Evolutionary conservation across 1,284 basidiomycete genomes (phyloP).

Genomic region (Neotropicomus parvogracilis): DNA sequence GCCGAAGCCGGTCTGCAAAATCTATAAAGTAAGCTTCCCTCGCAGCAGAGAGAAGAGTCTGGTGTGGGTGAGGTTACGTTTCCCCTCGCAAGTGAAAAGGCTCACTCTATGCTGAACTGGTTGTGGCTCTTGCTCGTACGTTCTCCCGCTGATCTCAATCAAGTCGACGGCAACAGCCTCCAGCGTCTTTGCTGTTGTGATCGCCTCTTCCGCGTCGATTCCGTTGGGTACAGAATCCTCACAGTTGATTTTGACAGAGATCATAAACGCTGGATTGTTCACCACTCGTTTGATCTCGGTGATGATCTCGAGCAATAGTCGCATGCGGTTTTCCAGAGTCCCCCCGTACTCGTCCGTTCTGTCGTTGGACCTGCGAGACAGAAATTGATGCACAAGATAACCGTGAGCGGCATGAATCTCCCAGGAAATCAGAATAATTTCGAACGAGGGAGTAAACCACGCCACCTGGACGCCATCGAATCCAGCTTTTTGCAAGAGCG

Average conservation of each 20-base stretch:
- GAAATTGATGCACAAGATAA: slow-evolving; percentile 40
- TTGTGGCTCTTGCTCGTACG: slow-evolving; percentile 37
- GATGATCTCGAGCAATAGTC: slow-evolving; percentile 37
- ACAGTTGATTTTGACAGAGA: slow-evolving; percentile 48
- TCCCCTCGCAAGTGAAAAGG: slow-evolving; percentile 15
- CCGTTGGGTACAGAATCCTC: slow-evolving; percentile 29
- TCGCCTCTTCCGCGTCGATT: slow-evolving; percentile 39
- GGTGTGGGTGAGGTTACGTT: not conserved
- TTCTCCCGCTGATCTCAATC: slow-evolving; percentile 47
- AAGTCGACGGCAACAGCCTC: slow-evolving; percentile 46
- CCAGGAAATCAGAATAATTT: not conserved
- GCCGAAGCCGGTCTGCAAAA: slow-evolving; percentile 42
- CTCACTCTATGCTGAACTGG: slow-evolving; percentile 13
- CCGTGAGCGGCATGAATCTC: slow-evolving; percentile 48
- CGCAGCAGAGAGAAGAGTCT: slow-evolving; percentile 32
- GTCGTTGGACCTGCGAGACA: slow-evolving; percentile 43
- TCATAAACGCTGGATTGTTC: slow-evolving; percentile 35
- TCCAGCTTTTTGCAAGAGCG: slow-evolving; percentile 26
- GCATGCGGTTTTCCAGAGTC: slow-evolving; percentile 42
- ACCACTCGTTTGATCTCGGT: slow-evolving; percentile 31
- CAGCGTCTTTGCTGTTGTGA: slow-evolving; percentile 40
- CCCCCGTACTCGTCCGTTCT: slow-evolving; percentile 55
- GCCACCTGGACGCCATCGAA: slow-evolving; percentile 33
- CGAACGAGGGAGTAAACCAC: not conserved
- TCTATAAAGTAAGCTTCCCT: slow-evolving; percentile 41